Evolutionary conservation across 805 yeast genomes (phyloP).

Genomic region (Candida dendrica): DNA sequence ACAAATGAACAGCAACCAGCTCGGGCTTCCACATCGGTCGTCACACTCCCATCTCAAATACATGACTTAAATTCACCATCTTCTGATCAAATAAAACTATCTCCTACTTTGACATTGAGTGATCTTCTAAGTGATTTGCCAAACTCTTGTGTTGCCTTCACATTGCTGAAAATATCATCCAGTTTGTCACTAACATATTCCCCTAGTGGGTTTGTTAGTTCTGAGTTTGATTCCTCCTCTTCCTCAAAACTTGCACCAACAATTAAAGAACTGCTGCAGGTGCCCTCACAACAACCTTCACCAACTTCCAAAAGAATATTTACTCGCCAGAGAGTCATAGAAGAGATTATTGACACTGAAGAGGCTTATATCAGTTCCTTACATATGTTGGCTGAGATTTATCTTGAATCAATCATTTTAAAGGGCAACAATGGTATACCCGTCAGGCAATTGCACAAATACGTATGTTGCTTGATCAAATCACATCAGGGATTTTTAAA

Average conservation of each 20-base stretch:
- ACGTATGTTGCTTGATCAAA: conserved; percentile 22
- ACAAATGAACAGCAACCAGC: too few species aligned
- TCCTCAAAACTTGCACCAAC: not conserved
- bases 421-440: conserved; percentile 27
- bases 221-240: conserved; percentile 2
- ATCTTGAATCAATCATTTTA: conserved; percentile 31
- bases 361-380: conserved; percentile 38
- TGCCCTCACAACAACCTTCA: conserved; percentile 8
- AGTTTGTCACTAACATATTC: not conserved
- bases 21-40: too few species aligned
- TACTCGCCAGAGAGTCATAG: conserved; percentile 24
- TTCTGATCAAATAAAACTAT: not conserved
- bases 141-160: conserved; percentile 5
- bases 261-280: not conserved
- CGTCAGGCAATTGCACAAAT: conserved; percentile 23
- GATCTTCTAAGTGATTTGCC: conserved; percentile 7
- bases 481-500: conserved; percentile 26
- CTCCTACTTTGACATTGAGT: not conserved
- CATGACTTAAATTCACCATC: not conserved
- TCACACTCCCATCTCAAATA: not conserved
- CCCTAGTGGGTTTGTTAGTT: not conserved
- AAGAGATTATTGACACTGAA: conserved; percentile 45
- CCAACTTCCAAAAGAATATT: conserved; percentile 10
- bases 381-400: conserved; percentile 34
- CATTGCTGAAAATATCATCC: conserved; percentile 5